Base-by-base conservation (phyloP, 495 filamentous ascomycete genomes). In the Daldinia decipiens region DNA sequence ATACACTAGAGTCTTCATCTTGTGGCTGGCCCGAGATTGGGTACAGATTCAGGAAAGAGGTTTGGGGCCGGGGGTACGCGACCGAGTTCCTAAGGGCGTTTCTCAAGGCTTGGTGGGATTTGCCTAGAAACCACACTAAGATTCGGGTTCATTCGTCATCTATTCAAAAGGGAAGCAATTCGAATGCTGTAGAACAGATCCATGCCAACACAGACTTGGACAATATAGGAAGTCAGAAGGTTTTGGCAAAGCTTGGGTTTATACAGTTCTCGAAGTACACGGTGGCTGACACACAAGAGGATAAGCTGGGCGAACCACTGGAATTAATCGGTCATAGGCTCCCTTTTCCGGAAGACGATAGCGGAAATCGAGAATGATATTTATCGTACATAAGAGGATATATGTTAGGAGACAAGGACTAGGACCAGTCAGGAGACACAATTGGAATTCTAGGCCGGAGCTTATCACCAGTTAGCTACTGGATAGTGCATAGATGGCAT, bases 21-120 rank as follows among this genome's bases (percentile, higher is more conserved):
- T 74, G 57, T 31, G 80, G 81, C 9, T 84, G 82, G 82, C 84
- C 83, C 1, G 83, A 83, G 71, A 56, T 84, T 12, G 84, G 84
- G 15, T 86, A 85, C 63, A 83, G 85, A 73, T 64, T 86, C 27
- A 72, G 67, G 34, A 74, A 62, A 40, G 81, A 84, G 63, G 43
- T 32, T 32, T 86, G 84, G 83, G 83, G 83, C 0, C 76, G 70
- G 60, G 84, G 84, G 32, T 69, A 80, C 24, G 84, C 72, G 17
- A 82, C 81, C 0, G 84, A 86, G 69, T 84, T 85, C 62, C 13
- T 85, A 39, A 70, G 43, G 31, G 83, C 73, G 13, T 82, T 79
- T 51, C 26, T 83, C 27, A 31, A 32, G 9, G 65, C 70, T n/a
- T 86, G 79, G 76, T 77, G 74, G 56, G 69, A 36, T 38, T 57